Base-by-base conservation (phyloP, 2,329 filamentous ascomycete genomes). In the Ophiostoma sp. region DNA sequence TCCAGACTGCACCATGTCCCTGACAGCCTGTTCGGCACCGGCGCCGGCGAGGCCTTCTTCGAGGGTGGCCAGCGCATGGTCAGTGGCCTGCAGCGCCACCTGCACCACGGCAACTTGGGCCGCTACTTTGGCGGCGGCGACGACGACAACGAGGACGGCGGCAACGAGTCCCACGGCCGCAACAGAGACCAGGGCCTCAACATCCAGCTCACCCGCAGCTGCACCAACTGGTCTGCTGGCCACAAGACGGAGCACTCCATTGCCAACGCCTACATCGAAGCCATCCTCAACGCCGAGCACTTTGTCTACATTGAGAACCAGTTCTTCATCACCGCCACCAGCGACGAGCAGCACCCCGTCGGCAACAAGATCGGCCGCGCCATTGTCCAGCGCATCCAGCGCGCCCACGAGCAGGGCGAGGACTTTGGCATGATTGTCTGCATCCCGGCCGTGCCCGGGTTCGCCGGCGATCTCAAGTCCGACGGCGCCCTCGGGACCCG, bases 311-410 rank as follows among this genome's bases (percentile, higher is more conserved):
- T 94, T 48, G 90, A 94, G 77, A 93, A 94, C 76, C 89, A 92
- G 83, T 95, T 95, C 81, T 95, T 95, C 83, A 95, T 95, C 79
- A 95, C 92, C 0, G 90, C 91, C 2, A 94, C 91, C 1, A 84
- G 83, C 67, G 84, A 90, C 69, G 81, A 87, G 70, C 91, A 93
- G 77, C 84, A 84, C 72, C 90, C 92, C 0, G 87, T 96, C 65
- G 85, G 84, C 75, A 95, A 96, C 80, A 88, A 89, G 77, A 90
- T 96, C 72, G 92, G 92, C 65, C 87, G 87, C 6, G 90, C 90
- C 36, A 90, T 96, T 68, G 92, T 93, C 7, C 88, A 93, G 73
- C 87, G 92, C 48, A 90, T 94, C 73, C 76, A 92, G 27, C 87
- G 89, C 44, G 92, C 92, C 23, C 85, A 89, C 73, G 80, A 86